Evolutionary conservation across 352 stramenopile genomes (phyloP), one percentile per base, ranked within the genome.

Genomic region (Sclerospora graminicola): DNA sequence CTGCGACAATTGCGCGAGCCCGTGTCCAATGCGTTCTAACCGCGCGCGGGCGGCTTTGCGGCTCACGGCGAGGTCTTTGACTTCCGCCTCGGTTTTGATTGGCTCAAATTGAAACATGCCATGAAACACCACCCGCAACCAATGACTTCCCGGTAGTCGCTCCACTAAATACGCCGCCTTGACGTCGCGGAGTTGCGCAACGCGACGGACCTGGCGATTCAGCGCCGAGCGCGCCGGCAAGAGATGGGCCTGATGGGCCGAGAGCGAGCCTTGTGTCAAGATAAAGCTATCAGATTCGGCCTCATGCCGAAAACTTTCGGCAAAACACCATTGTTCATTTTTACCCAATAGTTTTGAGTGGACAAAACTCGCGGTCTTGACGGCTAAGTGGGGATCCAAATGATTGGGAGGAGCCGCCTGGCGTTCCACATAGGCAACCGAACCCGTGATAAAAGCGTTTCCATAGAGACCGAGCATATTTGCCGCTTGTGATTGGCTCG

Each of bases 241-340:
- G 0, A 40, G 41, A 0, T 23, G 21, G 0, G 51, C 45, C 23
- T 62, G 44, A 0, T 37, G 14, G 0, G 23, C 34, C 9, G 41
- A 33, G 1, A 66, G 35, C 0, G 57, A 62, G 0, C 26, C 48
- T 28, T 62, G 57, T 0, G 46, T 57, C 10, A 69, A 16, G 0
- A 47, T 65, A 33, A 69, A 57, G 39, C 41, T 54, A 18, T 50
- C 40, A 6, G 30, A 30, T 15, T 51, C 30, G 1, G 54, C 21
- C 10, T 51, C 38, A 15, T 40, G 38, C 0, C 50, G 50, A 11
- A 70, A 52, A 13, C 45, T 52, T 44, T 70, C 60, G 4, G 46
- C 56, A 38, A 62, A 66, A 33, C 56, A 70, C 60, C 60, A 70
- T 21, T 71, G 62, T 23, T 71, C 62, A 42, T 71, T 68, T 48